Percentiles rank a stretch among this genome's conserved stretches.
phyloP scores from a whole-genome alignment of 495 filamentous ascomycete genomes.

The Xylaria sp. region DNA sequence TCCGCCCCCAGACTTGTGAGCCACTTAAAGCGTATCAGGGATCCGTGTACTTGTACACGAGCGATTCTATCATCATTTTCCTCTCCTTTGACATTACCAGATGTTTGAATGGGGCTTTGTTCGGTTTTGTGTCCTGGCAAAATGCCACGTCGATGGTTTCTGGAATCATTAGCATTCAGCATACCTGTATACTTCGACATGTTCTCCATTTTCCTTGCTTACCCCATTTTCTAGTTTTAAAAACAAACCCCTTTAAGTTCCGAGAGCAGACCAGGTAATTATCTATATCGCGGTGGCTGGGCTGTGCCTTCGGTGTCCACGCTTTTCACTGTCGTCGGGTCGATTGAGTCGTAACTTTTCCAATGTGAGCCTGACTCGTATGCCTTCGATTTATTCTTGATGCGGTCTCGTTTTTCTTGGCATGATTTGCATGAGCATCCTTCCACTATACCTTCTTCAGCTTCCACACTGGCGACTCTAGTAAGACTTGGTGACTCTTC shows the following conservation, averaged over 20 bases:
- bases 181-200: neutral
- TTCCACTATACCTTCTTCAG: neutral
- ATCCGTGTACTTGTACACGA: neutral
- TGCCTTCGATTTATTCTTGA: neutral
- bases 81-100: neutral
- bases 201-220: neutral
- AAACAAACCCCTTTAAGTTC: neutral
- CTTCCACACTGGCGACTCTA: neutral
- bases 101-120: neutral
- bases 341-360: neutral
- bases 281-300: neutral
- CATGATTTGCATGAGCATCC: too few species aligned
- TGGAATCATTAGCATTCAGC: neutral
- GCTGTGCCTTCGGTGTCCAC: neutral
- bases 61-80: neutral
- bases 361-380: neutral
- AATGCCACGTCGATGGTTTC: neutral
- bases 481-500: neutral
- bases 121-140: neutral
- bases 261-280: neutral
- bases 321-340: neutral
- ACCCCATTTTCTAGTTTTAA: conserved; percentile 3
- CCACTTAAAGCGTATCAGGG: neutral
- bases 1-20: conserved; percentile 30
- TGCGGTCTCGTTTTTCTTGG: neutral